These are phyloP conservation scores for Graphilbum sp. DNA, from an alignment of 2,329 filamentous ascomycete genomes.

Conservation along the genomic window DNA sequence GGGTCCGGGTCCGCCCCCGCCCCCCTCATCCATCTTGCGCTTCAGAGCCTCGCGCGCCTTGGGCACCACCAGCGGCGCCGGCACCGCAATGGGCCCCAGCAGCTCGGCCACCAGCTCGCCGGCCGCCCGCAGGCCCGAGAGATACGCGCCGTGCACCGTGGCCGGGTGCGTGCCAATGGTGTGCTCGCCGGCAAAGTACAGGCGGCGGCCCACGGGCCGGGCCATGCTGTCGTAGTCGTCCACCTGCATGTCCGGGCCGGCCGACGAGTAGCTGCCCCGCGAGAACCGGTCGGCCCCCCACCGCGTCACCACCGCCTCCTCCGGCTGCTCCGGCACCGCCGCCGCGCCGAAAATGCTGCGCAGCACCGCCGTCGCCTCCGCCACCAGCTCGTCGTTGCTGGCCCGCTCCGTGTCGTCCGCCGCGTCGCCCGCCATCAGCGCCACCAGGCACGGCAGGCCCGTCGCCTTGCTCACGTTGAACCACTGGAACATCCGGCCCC, in stretches of 20 bases:
- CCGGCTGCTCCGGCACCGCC: constrained; percentile 60
- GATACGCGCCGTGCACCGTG: constrained; percentile 90
- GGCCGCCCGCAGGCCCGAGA: constrained; percentile 81
- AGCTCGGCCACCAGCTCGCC: constrained; percentile 70
- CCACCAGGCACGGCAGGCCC: constrained; percentile 74
- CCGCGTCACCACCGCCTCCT: constrained; percentile 77
- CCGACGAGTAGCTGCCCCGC: constrained; percentile 89
- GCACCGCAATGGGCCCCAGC: constrained; percentile 65
- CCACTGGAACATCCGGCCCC: constrained; percentile 94
- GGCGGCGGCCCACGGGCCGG: constrained; percentile 53
- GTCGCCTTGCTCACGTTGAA: constrained; percentile 90
- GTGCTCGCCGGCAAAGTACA: constrained; percentile 93
- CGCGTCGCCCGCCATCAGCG: constrained; percentile 89
- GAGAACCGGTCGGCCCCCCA: constrained; percentile 88
- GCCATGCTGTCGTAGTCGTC: constrained; percentile 93
- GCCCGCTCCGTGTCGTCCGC: constrained; percentile 74
- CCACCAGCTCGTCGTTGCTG: constrained; percentile 57
- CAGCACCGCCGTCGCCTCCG: constrained; percentile 66
- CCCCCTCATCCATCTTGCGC: constrained; percentile 26
- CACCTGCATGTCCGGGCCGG: constrained; percentile 63
- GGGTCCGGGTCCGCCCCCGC: too few relatives aligned
- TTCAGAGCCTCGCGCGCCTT: constrained; percentile 34
- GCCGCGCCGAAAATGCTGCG: constrained; percentile 52
- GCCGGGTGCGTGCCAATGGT: constrained; percentile 92
- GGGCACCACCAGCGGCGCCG: constrained; percentile 55